A percentile compares a stretch with the other conserved stretches of the same genome.
Conservation (phyloP, 2,329 filamentous ascomycete genomes). For the Paraphoma sp. region DNA sequence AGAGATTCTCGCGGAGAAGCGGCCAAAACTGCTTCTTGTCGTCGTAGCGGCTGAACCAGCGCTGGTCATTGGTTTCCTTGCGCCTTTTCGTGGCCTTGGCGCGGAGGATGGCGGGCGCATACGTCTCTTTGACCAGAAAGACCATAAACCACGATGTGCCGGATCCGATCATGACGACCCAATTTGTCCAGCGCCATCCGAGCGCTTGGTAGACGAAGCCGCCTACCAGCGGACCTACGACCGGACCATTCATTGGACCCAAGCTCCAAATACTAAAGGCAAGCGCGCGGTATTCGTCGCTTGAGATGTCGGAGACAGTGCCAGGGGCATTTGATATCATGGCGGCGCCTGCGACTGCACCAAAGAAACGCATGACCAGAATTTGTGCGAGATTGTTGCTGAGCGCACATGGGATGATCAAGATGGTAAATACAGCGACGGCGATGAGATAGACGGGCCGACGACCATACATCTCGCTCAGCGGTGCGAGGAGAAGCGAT, state of each 20-base stretch:
- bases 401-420: conserved; percentile 75
- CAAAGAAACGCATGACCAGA: conserved; percentile 76
- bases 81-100: conserved; percentile 74
- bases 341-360: conserved; percentile 75
- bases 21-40: conserved; percentile 68
- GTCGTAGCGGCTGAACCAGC: conserved; percentile 84
- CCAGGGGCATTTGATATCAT: conserved; percentile 86
- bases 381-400: conserved; percentile 72
- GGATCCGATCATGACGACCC: conserved; percentile 69
- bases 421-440: conserved; percentile 67
- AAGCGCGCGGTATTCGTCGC: conserved; percentile 79
- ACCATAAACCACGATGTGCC: conserved; percentile 68
- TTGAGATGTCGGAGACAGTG: conserved; percentile 82
- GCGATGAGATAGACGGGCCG: conserved; percentile 72
- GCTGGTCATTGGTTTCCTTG: conserved; percentile 74
- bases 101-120: conserved; percentile 73
- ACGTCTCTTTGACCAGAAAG: conserved; percentile 75
- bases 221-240: conserved; percentile 73
- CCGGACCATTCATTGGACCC: conserved; percentile 77
- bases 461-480: conserved; percentile 74
- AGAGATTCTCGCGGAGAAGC: conserved; percentile 76
- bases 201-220: conserved; percentile 80
- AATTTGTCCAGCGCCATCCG: conserved; percentile 89
- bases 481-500: conserved; percentile 74
- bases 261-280: conserved; percentile 84